phyloP scores from a whole-genome alignment of 1,284 basidiomycete species.

The Termitomyces sp. region DNA sequence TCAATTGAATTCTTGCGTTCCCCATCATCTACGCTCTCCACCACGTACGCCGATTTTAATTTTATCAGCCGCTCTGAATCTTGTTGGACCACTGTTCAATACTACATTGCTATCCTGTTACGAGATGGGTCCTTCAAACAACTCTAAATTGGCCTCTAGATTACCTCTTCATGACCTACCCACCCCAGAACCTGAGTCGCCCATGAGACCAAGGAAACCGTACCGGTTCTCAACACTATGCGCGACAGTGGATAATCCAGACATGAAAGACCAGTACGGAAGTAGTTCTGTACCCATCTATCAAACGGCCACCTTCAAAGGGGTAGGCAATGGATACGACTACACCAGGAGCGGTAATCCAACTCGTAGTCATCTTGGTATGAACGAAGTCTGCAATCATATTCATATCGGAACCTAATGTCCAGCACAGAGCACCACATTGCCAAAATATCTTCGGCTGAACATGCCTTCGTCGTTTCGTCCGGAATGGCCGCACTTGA shows the following conservation, averaged over 20 bases:
- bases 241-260: conserved; percentile 85
- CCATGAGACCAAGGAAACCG: conserved; percentile 56
- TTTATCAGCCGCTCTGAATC: not conserved
- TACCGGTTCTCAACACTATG: conserved; percentile 84
- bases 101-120: conserved; percentile 10
- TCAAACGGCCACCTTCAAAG: conserved; percentile 98
- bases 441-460: conserved; percentile 89
- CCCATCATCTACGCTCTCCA: not conserved
- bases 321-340: conserved; percentile 86
- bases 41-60: not conserved
- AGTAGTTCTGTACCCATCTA: conserved; percentile 96
- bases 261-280: conserved; percentile 94
- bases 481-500: conserved; percentile 99
- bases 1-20: not conserved
- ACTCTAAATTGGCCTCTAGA: conserved; percentile 23
- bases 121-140: conserved; percentile 27
- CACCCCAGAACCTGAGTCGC: conserved; percentile 75
- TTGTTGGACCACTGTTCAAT: conserved; percentile 2
- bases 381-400: conserved; percentile 22
- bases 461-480: conserved; percentile 86
- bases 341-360: conserved; percentile 97
- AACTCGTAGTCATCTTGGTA: conserved; percentile 90
- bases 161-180: conserved; percentile 37
- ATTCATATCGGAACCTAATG: conserved; percentile 1
- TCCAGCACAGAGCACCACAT: conserved; percentile 78